These are phyloP conservation scores for Talaromyces borbonicus DNA, from an alignment of 495 filamentous ascomycete genomes.

Conservation along the genomic window DNA sequence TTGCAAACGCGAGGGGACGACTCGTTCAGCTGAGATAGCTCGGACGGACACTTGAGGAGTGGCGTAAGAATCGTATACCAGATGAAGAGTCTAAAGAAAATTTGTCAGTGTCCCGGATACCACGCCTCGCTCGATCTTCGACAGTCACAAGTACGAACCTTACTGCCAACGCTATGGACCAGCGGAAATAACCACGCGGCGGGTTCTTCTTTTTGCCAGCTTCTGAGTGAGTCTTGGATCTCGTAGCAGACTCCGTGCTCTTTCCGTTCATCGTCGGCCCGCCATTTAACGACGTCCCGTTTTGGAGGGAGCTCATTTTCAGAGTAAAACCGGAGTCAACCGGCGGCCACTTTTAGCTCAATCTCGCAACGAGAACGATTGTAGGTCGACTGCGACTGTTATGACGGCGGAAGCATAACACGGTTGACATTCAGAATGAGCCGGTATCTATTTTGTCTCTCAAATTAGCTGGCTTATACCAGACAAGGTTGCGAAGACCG, in stretches of 20 bases:
- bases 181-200: slow-evolving; percentile 31
- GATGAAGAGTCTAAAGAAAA: slow-evolving; percentile 52
- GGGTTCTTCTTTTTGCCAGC: slow-evolving; percentile 14
- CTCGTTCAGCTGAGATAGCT: slow-evolving; percentile 52
- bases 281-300: background rate
- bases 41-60: slow-evolving; percentile 72
- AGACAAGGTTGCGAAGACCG: too few species aligned
- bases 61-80: slow-evolving; percentile 82
- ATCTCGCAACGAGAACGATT: too few species aligned
- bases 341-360: too few species aligned
- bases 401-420: too few species aligned
- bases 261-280: too few species aligned
- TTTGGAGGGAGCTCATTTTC: background rate
- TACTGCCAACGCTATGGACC: slow-evolving; percentile 46
- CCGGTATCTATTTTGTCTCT: too few species aligned
- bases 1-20: slow-evolving; percentile 73
- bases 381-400: too few species aligned
- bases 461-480: too few species aligned
- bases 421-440: too few species aligned
- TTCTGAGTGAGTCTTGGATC: background rate
- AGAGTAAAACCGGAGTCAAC: too few species aligned
- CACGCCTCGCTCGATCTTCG: background rate
- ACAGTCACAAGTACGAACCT: slow-evolving; percentile 40
- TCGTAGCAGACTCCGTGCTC: background rate
- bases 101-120: slow-evolving; percentile 1